Conservation (phyloP, 2,329 filamentous ascomycete genomes). For the Gnomoniopsis smithogilvyi region DNA sequence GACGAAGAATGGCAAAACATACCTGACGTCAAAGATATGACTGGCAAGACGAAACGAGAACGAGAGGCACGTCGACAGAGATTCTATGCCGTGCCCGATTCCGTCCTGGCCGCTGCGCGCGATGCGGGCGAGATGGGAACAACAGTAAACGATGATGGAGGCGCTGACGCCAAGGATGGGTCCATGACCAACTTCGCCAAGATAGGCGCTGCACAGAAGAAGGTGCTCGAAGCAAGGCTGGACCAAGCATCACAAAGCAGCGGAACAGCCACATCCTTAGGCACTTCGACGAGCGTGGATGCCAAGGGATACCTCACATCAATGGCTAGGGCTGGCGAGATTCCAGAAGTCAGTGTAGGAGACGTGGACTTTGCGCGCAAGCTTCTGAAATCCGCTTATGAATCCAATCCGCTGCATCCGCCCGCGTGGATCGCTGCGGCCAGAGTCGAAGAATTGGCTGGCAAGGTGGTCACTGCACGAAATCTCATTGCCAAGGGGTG, state of each 20-base stretch:
- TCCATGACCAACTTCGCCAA: conserved; percentile 98
- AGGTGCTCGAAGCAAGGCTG: conserved; percentile 89
- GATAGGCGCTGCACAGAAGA: conserved; percentile 93
- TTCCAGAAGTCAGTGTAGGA: conserved; percentile 81
- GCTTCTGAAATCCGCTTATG: conserved; percentile 93
- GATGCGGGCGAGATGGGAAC: conserved; percentile 80
- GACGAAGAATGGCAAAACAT: conserved; percentile 97
- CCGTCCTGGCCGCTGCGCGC: conserved; percentile 82
- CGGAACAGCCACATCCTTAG: conserved; percentile 64
- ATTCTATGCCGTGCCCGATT: conserved; percentile 96
- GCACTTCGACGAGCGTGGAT: conserved; percentile 87
- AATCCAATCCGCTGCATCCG: conserved; percentile 92
- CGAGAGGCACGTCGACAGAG: conserved; percentile 79
- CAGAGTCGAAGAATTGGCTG: conserved; percentile 86
- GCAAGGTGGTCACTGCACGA: conserved; percentile 84
- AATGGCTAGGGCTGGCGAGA: conserved; percentile 75
- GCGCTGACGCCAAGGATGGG: conserved; percentile 62
- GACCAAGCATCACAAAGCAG: conserved; percentile 80
- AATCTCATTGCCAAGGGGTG: conserved; percentile 87
- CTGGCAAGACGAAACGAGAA: conserved; percentile 83
- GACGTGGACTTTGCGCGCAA: conserved; percentile 93
- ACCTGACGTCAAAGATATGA: conserved; percentile 94
- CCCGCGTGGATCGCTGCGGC: conserved; percentile 96
- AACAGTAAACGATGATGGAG: conserved; percentile 75
- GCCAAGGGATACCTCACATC: conserved; percentile 95